Conservation (phyloP, 2,329 filamentous ascomycete genomes). For the Aspergillus pseudoterreus region DNA sequence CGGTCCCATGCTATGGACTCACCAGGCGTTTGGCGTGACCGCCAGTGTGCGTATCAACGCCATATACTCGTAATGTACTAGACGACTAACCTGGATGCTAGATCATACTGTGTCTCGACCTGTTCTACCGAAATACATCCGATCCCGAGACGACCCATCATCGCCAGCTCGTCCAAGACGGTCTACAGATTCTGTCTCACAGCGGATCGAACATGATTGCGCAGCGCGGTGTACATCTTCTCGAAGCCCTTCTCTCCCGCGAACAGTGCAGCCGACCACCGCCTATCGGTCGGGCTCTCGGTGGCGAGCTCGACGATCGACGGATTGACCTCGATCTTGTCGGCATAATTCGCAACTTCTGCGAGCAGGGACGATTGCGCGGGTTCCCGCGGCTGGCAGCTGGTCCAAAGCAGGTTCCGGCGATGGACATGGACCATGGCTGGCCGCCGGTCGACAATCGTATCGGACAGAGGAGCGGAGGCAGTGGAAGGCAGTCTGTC, state of each 20-base stretch:
- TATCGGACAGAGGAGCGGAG: neutral
- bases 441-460: constrained; percentile 3
- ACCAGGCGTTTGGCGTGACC: constrained; percentile 41
- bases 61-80: neutral
- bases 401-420: neutral
- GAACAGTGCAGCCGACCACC: constrained; percentile 4
- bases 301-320: neutral
- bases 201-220: constrained; percentile 24
- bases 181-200: constrained; percentile 16
- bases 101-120: constrained; percentile 39
- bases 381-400: neutral
- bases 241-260: constrained; percentile 13
- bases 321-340: constrained; percentile 11
- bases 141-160: constrained; percentile 18
- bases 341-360: constrained; percentile 16
- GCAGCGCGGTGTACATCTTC: constrained; percentile 17
- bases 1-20: constrained; percentile 43
- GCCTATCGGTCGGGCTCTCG: neutral
- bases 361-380: constrained; percentile 8
- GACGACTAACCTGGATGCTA: constrained; percentile 3
- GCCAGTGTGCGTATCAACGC: constrained; percentile 22
- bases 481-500: neutral
- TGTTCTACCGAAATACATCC: constrained; percentile 27
- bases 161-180: constrained; percentile 18
- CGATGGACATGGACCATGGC: neutral